Conservation (phyloP, 768 basidiomycete genomes). For the Termitomyces sp. region DNA sequence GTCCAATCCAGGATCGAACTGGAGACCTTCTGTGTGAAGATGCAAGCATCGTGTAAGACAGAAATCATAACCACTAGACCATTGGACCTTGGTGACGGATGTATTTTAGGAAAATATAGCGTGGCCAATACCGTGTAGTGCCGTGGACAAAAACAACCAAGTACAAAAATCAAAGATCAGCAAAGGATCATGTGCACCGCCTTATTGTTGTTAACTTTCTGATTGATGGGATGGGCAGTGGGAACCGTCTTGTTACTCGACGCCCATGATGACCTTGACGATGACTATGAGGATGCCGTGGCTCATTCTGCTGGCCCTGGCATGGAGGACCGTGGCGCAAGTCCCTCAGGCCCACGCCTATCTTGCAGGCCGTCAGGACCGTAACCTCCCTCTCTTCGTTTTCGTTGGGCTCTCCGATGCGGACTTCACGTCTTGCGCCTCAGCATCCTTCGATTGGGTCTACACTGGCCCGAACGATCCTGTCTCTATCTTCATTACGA, state of each 20-base stretch:
- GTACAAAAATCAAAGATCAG: too few relatives aligned
- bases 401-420: conserved; percentile 15
- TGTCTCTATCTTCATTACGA: conserved; percentile 35
- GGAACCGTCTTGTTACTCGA: background rate
- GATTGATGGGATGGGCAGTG: background rate
- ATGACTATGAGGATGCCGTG: conserved; percentile 6
- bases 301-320: conserved; percentile 1
- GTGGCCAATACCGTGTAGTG: too few relatives aligned
- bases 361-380: conserved; percentile 7
- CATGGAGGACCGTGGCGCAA: background rate
- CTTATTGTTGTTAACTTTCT: background rate
- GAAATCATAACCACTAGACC: conserved; percentile 49
- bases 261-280: conserved; percentile 1
- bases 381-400: conserved; percentile 14
- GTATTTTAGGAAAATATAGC: too few relatives aligned
- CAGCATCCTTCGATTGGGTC: conserved; percentile 31
- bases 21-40: conserved; percentile 31
- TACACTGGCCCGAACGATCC: conserved; percentile 29
- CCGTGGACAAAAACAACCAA: too few relatives aligned
- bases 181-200: background rate
- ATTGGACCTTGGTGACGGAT: conserved; percentile 21
- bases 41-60: conserved; percentile 23
- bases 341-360: background rate
- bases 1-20: conserved; percentile 34
- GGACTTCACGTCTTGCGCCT: conserved; percentile 24